Evolutionary conservation across 305 asterid species (phyloP).

Genomic region (Withania somnifera): DNA sequence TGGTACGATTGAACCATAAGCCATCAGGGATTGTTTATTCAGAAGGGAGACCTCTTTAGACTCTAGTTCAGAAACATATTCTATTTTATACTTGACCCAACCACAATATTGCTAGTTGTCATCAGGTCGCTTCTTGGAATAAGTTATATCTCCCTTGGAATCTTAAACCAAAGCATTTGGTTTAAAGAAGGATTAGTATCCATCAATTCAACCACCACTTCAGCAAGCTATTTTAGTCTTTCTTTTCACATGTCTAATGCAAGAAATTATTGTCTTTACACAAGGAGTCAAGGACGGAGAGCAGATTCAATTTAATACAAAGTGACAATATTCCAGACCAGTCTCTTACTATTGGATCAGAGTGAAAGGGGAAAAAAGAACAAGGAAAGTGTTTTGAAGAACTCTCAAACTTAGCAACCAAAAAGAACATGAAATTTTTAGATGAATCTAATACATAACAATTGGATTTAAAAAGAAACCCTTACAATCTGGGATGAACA

Average conservation of each 20-base stretch:
- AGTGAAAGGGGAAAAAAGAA: not conserved
- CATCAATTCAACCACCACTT: not conserved
- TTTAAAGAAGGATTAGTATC: not conserved
- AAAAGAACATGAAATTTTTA: not conserved
- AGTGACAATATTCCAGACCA: not conserved
- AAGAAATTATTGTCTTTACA: not conserved
- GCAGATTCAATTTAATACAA: not conserved
- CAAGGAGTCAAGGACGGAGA: not conserved
- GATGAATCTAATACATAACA: not conserved
- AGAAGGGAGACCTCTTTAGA: not conserved
- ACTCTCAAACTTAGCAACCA: not conserved
- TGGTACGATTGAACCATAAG: not conserved
- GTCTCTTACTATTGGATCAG: not conserved
- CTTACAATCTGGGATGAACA: conserved; percentile 78
- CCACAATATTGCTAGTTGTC: not conserved
- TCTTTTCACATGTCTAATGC: not conserved
- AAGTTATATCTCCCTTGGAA: not conserved
- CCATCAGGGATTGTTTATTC: not conserved
- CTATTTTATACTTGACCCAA: not conserved
- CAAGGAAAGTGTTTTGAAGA: not conserved
- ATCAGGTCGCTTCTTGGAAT: not conserved
- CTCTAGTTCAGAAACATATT: not conserved
- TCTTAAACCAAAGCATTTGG: not conserved
- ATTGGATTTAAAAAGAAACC: not conserved
- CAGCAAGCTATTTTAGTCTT: not conserved